Base-by-base conservation (phyloP, 768 basidiomycete genomes). In the Russula ochroleuca region DNA sequence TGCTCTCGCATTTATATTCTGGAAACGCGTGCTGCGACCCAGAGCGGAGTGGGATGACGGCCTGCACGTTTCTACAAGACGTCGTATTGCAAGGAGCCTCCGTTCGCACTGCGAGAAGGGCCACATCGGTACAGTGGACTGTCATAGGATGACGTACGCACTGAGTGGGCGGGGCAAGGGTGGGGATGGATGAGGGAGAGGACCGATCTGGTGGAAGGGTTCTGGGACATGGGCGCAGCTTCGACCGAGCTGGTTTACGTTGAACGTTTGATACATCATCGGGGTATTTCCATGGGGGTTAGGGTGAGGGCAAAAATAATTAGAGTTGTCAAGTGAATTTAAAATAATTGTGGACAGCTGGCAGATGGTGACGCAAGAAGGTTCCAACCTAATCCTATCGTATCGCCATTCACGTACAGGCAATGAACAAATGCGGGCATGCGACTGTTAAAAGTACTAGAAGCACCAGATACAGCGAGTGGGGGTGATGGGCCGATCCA, bases 1-100 rank as follows among this genome's bases (percentile, higher is more conserved):
- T 0, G 62, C 67, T 64, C 72, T 84, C 73, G 88, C 85, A 1
- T 86, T 78, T 75, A 73, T 73, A 50, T 87, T 88, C 71, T 90
- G 87, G 87, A 68, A 72, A 53, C 67, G 72, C 54, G 72, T 87
- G 63, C 55, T 88, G 14, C 75, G 71, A 62, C 70, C 71, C 31
- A 79, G 74, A 71, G 73, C 78, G 7, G 75, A 81, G 60, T 83
- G 81, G 82, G 67, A 70, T 6, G 83, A 86, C 70, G 33, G 21
- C 21, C 77, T 79, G 68, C 84, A 86, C 67, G 63, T 57, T 31
- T 59, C 57, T 40, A 70, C 79, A 67, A 83, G 87, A 58, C 64
- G 70, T 1, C 70, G 71, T 25, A 81, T 88, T 45, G 73, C 71
- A 51, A 21, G 55, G 8, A 68, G 71, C 67, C 70, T 84, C n/a